phyloP scores from a whole-genome alignment of 805 yeast genomes.

The Zygotorulaspora sp. region DNA sequence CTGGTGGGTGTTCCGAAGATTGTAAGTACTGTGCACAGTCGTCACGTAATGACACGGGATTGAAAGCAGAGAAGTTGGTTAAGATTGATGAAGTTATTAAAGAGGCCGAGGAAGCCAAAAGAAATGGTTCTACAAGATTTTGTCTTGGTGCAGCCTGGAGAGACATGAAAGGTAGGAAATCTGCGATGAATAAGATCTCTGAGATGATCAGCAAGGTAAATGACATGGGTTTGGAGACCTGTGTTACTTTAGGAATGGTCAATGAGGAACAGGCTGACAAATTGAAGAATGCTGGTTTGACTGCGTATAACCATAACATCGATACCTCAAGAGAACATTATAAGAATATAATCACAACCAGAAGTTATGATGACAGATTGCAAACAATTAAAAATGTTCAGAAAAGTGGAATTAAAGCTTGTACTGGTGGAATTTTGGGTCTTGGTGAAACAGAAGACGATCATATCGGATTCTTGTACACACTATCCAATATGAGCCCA shows the following conservation, averaged over 20 bases:
- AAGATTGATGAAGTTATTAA: conserved; percentile 56
- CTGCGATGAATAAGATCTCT: conserved; percentile 55
- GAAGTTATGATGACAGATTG: conserved; percentile 68
- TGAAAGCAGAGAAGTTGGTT: conserved; percentile 63
- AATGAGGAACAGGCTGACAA: conserved; percentile 55
- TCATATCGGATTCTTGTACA: conserved; percentile 61
- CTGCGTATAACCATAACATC: conserved; percentile 78
- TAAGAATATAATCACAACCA: conserved; percentile 64
- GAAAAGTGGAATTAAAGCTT: conserved; percentile 58
- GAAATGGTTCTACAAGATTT: conserved; percentile 69
- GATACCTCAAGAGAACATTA: conserved; percentile 78
- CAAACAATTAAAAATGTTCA: conserved; percentile 61
- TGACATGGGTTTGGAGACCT: conserved; percentile 65
- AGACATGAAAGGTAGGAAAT: conserved; percentile 74
- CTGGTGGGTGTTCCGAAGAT: conserved; percentile 81
- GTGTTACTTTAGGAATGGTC: conserved; percentile 80
- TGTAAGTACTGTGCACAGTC: conserved; percentile 82
- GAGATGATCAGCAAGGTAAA: conserved; percentile 63
- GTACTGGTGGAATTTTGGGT: conserved; percentile 79
- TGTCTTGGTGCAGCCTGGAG: conserved; percentile 90
- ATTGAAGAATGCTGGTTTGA: conserved; percentile 64
- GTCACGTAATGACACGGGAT: conserved; percentile 60
- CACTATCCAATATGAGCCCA: conserved; percentile 60
- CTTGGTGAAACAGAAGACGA: conserved; percentile 71
- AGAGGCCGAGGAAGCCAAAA: conserved; percentile 61